These are phyloP conservation scores for Coemansia sp. DNA, from an alignment of 192 early-diverging fungal genomes.

Conservation along the genomic window DNA sequence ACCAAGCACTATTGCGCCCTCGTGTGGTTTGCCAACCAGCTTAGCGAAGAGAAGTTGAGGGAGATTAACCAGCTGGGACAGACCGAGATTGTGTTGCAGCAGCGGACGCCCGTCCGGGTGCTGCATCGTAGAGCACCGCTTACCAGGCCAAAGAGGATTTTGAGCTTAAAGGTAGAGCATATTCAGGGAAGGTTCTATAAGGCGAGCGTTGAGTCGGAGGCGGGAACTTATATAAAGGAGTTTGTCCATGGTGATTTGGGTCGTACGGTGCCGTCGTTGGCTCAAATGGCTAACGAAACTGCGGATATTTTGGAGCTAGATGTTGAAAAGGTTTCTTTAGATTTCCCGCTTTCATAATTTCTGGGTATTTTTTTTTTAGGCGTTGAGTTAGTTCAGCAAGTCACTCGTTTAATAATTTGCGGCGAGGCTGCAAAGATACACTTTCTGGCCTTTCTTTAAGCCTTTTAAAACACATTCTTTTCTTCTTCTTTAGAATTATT, in stretches of 20 bases:
- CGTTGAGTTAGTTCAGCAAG: too few relatives aligned
- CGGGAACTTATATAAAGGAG: conserved; percentile 90
- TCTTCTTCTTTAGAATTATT: not conserved
- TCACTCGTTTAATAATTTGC: too few relatives aligned
- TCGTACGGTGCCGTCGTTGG: conserved; percentile 71
- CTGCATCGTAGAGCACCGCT: conserved; percentile 66
- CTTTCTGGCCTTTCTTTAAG: too few relatives aligned
- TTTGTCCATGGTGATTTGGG: conserved; percentile 94
- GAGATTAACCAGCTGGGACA: conserved; percentile 55
- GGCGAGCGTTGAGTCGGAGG: conserved; percentile 73
- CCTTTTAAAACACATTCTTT: too few relatives aligned
- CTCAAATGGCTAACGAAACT: conserved; percentile 59
- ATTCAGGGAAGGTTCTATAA: conserved; percentile 58
- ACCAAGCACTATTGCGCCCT: conserved; percentile 68
- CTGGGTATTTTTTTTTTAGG: too few relatives aligned
- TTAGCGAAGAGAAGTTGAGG: conserved; percentile 55
- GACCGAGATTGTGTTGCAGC: conserved; percentile 56
- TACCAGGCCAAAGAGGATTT: conserved; percentile 57
- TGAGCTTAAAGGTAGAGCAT: conserved; percentile 51
- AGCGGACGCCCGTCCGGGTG: conserved; percentile 72
- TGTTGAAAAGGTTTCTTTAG: conserved; percentile 80
- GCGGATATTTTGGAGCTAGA: conserved; percentile 81
- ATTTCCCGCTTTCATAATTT: conserved; percentile 72
- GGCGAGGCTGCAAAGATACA: too few relatives aligned
- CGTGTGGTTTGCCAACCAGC: conserved; percentile 62